These are phyloP conservation scores for Yamagishiella unicocca DNA, from an alignment of 139 green algal species.

Conservation along the genomic window DNA sequence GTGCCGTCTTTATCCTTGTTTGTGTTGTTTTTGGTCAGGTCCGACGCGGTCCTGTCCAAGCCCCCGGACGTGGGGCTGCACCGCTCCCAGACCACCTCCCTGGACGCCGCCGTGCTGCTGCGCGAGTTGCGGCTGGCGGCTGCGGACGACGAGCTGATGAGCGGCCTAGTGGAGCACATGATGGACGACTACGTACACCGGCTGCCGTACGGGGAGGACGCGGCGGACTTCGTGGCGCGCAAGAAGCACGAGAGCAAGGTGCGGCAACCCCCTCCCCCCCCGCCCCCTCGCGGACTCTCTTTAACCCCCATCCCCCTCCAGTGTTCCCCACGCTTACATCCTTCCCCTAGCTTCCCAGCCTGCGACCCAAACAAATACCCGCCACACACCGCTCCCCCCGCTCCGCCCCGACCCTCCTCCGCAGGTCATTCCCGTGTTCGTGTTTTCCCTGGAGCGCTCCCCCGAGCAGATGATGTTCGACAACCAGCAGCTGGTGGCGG, in stretches of 20 bases:
- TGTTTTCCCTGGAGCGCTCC: conserved; percentile 47
- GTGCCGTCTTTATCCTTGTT: no score
- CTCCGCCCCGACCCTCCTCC: not conserved
- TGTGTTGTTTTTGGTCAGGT: no score
- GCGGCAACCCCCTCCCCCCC: not conserved
- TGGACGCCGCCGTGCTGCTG: conserved; percentile 21
- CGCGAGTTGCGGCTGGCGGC: conserved; percentile 14
- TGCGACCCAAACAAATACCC: no score
- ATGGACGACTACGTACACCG: conserved; percentile 2
- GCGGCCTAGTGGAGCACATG: not conserved
- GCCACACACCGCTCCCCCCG: not conserved
- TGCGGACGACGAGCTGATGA: conserved; percentile 5
- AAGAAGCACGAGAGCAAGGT: conserved; percentile 13
- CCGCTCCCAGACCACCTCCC: not conserved
- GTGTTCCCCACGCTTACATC: no score
- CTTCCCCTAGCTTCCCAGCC: no score
- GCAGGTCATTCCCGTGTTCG: conserved; percentile 59
- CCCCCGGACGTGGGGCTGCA: conserved; percentile 38
- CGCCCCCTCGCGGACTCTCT: not conserved
- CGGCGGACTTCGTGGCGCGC: not conserved
- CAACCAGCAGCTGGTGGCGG: conserved; percentile 34
- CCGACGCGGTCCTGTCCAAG: conserved; percentile 30
- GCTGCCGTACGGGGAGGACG: not conserved
- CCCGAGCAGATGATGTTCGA: conserved; percentile 37
- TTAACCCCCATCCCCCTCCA: no score